phyloP scores from a whole-genome alignment of 768 basidiomycete genomes.

The Amanita fuliginea region DNA sequence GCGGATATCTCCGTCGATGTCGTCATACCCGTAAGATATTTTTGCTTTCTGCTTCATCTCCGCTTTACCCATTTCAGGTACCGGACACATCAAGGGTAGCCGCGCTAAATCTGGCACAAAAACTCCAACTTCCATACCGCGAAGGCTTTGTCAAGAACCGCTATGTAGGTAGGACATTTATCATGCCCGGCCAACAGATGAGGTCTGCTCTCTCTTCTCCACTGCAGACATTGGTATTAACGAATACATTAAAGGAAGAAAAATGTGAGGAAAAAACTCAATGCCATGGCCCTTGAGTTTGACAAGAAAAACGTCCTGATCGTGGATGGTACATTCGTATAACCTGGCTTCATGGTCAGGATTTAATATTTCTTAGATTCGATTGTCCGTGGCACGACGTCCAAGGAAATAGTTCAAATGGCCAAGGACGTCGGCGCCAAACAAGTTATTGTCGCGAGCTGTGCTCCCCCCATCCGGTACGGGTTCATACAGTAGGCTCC shows the following conservation, averaged over 20 bases:
- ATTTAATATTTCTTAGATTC: slow-evolving; percentile 50
- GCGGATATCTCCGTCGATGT: slow-evolving; percentile 77
- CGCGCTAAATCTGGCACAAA: slow-evolving; percentile 90
- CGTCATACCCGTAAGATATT: slow-evolving; percentile 72
- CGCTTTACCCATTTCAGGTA: slow-evolving; percentile 35
- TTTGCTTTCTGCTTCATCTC: background rate
- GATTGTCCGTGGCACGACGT: slow-evolving; percentile 96
- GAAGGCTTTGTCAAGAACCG: slow-evolving; percentile 99
- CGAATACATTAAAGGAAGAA: slow-evolving; percentile 45
- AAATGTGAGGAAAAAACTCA: slow-evolving; percentile 91
- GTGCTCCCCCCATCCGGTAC: slow-evolving; percentile 91
- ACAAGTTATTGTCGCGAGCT: slow-evolving; percentile 92
- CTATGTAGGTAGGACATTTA: slow-evolving; percentile 96
- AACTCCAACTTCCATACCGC: slow-evolving; percentile 80
- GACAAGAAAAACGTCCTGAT: slow-evolving; percentile 84
- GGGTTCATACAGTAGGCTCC: slow-evolving; percentile 6
- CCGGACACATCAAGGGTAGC: slow-evolving; percentile 97
- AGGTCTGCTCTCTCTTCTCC: slow-evolving; percentile 32
- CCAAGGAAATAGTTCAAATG: slow-evolving; percentile 98
- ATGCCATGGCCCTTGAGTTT: slow-evolving; percentile 98
- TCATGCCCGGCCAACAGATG: slow-evolving; percentile 99
- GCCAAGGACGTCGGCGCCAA: slow-evolving; percentile 97
- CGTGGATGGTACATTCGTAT: slow-evolving; percentile 67
- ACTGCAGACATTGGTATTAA: background rate
- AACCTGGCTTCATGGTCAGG: background rate